Percentiles rank a stretch among this genome's conserved stretches.
These are phyloP conservation scores for Penicillium sp. DNA, from an alignment of 2,329 filamentous ascomycete genomes.

Conservation along the genomic window DNA sequence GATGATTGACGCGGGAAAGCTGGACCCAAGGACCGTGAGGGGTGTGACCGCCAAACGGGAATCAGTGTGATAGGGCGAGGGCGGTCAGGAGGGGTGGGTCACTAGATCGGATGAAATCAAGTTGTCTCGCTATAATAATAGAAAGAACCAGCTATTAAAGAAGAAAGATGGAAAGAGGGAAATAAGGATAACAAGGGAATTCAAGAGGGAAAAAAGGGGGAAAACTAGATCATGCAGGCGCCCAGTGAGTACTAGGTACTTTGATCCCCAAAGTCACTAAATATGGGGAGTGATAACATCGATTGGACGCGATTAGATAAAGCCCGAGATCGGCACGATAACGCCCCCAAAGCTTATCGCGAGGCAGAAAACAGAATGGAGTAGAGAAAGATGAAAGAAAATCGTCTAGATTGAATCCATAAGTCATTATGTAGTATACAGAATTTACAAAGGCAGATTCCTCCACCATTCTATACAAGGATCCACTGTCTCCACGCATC, in stretches of 20 bases:
- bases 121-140: not conserved
- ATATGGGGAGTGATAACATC: not conserved
- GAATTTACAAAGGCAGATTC: not conserved
- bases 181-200: conserved; percentile 1
- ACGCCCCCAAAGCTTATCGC: conserved; percentile 5
- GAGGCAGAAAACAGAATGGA: not conserved
- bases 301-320: conserved; percentile 23
- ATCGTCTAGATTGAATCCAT: not conserved
- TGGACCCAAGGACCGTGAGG: conserved; percentile 29
- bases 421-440: not conserved
- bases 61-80: conserved; percentile 27
- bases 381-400: not conserved
- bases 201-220: conserved; percentile 12
- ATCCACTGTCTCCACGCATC: conserved; percentile 8
- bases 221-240: conserved; percentile 6
- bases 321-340: conserved; percentile 21
- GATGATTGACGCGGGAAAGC: conserved; percentile 26
- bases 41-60: conserved; percentile 34
- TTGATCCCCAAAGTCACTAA: not conserved
- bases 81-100: conserved; percentile 35
- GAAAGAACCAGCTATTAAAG: not conserved
- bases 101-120: not conserved
- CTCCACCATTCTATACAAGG: conserved; percentile 9
- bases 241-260: not conserved
- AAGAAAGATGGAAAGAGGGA: not conserved